Conservation (phyloP, 148 eudicot species). For the Nepenthes gracilis region DNA sequence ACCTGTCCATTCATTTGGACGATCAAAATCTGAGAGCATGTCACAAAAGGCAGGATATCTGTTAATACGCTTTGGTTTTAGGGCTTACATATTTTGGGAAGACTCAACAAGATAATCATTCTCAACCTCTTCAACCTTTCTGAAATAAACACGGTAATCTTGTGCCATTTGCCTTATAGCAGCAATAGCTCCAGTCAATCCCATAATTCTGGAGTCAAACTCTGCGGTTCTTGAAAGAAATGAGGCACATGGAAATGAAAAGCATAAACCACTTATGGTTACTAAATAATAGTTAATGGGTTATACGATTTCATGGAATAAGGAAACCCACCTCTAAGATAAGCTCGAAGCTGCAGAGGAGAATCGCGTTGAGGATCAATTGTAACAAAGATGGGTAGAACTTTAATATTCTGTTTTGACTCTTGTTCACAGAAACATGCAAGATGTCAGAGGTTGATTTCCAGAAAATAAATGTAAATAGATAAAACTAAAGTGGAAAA, state of each 20-base stretch:
- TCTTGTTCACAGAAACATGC: constrained; percentile 27
- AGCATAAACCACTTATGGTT: not conserved
- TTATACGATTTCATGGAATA: not conserved
- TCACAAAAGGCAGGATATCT: not conserved
- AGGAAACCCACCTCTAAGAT: constrained; percentile 54
- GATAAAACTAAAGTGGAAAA: not conserved
- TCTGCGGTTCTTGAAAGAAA: constrained; percentile 42
- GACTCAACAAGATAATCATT: constrained; percentile 80
- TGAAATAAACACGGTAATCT: constrained; percentile 73
- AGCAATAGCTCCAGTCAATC: constrained; percentile 75
- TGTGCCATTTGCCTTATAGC: constrained; percentile 77
- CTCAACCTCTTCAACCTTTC: constrained; percentile 78
- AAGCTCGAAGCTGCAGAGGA: constrained; percentile 69
- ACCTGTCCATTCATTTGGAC: constrained; percentile 32
- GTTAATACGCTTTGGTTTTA: not conserved
- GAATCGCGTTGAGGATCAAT: constrained; percentile 92
- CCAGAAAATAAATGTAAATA: not conserved
- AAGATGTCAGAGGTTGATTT: constrained; percentile 13
- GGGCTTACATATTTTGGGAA: constrained; percentile 71
- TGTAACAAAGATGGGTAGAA: constrained; percentile 75
- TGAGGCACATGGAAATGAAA: not conserved
- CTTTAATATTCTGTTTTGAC: constrained; percentile 46
- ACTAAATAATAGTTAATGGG: too few relatives aligned
- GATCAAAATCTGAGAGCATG: not conserved
- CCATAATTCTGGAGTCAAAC: constrained; percentile 74